A percentile compares a stretch with the other conserved stretches of the same genome.
Evolutionary conservation across 106 monocot species (phyloP).

Genomic region (Dendrobium catenatum): DNA sequence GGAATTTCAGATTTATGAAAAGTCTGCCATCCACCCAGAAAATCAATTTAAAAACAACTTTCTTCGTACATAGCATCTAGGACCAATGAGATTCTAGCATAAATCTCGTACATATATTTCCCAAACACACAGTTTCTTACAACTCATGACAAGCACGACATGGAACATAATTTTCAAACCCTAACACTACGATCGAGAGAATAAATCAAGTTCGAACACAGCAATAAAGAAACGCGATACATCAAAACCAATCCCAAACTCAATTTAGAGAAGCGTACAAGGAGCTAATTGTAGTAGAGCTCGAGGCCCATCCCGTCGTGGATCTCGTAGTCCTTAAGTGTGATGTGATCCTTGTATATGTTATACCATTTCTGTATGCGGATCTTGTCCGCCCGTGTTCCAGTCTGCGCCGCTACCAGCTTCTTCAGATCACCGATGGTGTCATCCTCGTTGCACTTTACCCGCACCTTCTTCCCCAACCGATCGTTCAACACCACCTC

Average conservation of each 20-base stretch:
- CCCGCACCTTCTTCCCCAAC: conserved; percentile 70
- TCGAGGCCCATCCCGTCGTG: conserved; percentile 80
- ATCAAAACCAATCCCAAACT: neutral
- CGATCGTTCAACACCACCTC: conserved; percentile 82
- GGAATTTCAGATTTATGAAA: neutral
- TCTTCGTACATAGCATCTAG: neutral
- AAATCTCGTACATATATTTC: neutral
- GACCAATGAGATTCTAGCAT: neutral
- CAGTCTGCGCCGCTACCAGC: conserved; percentile 70
- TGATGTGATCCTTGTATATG: conserved; percentile 75
- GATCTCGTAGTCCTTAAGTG: conserved; percentile 75
- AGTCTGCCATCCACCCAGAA: neutral
- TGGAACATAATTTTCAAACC: no score
- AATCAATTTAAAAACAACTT: neutral
- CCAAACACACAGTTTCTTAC: neutral
- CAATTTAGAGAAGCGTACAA: neutral
- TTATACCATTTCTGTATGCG: conserved; percentile 70
- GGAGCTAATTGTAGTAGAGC: conserved; percentile 59
- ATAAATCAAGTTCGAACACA: neutral
- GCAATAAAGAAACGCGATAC: neutral
- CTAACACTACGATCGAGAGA: no score
- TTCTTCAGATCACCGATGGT: conserved; percentile 76
- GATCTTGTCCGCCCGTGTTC: conserved; percentile 57
- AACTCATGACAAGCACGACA: neutral
- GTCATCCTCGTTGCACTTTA: conserved; percentile 80